These are phyloP conservation scores for Solanum chilense DNA, from an alignment of 257 asterid genomes.

Conservation along the genomic window DNA sequence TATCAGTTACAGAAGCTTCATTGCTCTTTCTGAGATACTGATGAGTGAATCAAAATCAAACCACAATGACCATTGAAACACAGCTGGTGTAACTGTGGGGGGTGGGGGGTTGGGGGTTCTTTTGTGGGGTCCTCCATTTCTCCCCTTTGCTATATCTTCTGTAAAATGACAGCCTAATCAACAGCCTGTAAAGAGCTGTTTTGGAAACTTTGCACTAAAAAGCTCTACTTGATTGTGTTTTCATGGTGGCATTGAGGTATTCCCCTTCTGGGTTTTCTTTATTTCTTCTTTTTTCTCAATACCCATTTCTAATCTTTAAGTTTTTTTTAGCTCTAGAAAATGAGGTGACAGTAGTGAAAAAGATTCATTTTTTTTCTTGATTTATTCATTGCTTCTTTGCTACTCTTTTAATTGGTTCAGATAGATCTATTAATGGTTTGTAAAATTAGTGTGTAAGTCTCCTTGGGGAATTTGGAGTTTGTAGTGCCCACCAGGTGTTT, in stretches of 20 bases:
- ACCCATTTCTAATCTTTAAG: background rate
- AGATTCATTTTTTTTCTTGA: background rate
- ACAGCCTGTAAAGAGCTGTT: slow-evolving; percentile 75
- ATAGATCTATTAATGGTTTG: background rate
- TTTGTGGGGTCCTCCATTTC: slow-evolving; percentile 34
- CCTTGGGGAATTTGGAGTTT: background rate
- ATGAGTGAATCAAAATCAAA: slow-evolving; percentile 6
- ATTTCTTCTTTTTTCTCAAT: background rate
- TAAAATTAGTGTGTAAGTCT: background rate
- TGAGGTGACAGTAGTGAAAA: background rate
- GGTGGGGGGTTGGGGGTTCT: background rate
- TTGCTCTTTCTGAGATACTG: slow-evolving; percentile 16
- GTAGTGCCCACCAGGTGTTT: background rate
- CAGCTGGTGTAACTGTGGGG: slow-evolving; percentile 30
- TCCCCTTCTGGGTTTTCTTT: background rate
- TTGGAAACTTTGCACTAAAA: slow-evolving; percentile 17
- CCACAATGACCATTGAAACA: slow-evolving; percentile 18
- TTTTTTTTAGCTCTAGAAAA: background rate
- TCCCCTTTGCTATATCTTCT: slow-evolving; percentile 26
- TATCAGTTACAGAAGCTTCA: slow-evolving; percentile 13
- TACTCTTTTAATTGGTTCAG: background rate
- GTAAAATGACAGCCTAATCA: slow-evolving; percentile 46
- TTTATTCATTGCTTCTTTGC: background rate
- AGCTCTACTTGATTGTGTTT: slow-evolving; percentile 20
- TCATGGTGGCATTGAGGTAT: slow-evolving; percentile 7